Base-by-base conservation (phyloP, 2,329 filamentous ascomycete species). In the Talaromyces sp. region DNA sequence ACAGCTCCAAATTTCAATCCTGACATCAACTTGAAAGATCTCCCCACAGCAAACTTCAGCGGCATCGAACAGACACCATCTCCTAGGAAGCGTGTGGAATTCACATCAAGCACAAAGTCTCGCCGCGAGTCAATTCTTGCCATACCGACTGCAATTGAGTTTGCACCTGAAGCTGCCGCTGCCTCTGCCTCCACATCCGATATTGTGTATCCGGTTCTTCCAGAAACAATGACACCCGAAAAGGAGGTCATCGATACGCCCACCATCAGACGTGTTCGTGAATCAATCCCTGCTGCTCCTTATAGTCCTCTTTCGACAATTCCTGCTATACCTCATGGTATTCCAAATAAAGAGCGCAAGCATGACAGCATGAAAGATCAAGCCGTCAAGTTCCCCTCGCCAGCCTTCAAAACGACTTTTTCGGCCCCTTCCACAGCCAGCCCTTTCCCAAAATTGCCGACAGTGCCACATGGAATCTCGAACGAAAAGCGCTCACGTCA, bases 51-150 rank as follows among this genome's bases (percentile, higher is more conserved):
- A 11, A 70, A 72, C 37, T 72, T 70, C 3, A 67, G 70, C 27
- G 74, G 82, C 19, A 16, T 43, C 50, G 82, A 85, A 6, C 88
- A 87, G 5, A 92, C 90, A 1, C 90, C 90, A 8, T 88, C 88
- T 37, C 84, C 88, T 27, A 90, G 88, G 76, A 96, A 96, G 80
- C 89, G 86, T 64, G 91, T 96, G 41, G 88, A 90, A 60, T 97
- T 96, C 72, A 92, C 90, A 0, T 89, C 88, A 0, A 88, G 87
- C 67, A 88, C 88, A 41, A 85, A 91, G 67, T 75, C 77, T 61
- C 74, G 73, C 35, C 72, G 78, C 63, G 74, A 75, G 14, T 69
- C 75, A n/a, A 67, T 73, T 41, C 68, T 77, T 16, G 69, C 72
- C 4, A 80, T 79, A 35, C 79, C 79, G 6, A 79, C 78, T 11